Evolutionary conservation across 805 yeast genomes (phyloP), one percentile per base, ranked within the genome.

Genomic region (Torulaspora gathmanii): DNA sequence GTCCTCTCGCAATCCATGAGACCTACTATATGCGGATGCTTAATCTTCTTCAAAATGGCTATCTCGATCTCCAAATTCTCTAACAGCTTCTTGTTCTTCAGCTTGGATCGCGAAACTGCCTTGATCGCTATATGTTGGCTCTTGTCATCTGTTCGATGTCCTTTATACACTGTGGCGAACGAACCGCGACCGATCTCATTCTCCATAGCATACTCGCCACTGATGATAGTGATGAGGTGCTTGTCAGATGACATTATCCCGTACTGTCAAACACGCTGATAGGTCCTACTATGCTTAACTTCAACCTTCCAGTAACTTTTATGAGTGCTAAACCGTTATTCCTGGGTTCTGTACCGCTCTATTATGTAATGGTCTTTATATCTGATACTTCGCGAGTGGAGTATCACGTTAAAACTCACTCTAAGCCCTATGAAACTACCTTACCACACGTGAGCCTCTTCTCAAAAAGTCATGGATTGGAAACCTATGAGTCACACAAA

Each of bases 51-150:
- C 51, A 93, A 72, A 36, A 93, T 93, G 33, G 86, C 79, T 44
- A 93, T 90, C 68, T 93, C 99, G 47, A 90, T 80, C 65, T 91
- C 98, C 58, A 93, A 74, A 66, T 89, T 93, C 65, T 88, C 96
- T 49, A 90, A 70, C 43, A 93, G 73, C 60, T 90, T 90, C 72
- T 86, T 88, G 59, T 86, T 87, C 64, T 82, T 83, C 53, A 91
- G 75, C 58, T 87, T 82, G 19, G 88, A 79, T 45, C 95, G 75
- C 31, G 85, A 79, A 12, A 95, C 96, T 2, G 91, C 80, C 67
- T 91, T 91, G 60, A 91, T 78, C 8, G 98, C 98, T 33, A 91
- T 93, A 1, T 89, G 76, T 26, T 71, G 69, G 52, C 72, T 72
- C 30, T 23, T 51, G 13, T 47, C 44, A 25, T 47, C 52, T 12